Evolutionary conservation across 2,329 filamentous ascomycete species (phyloP).

Genomic region (Aspergillus pseudoterreus): DNA sequence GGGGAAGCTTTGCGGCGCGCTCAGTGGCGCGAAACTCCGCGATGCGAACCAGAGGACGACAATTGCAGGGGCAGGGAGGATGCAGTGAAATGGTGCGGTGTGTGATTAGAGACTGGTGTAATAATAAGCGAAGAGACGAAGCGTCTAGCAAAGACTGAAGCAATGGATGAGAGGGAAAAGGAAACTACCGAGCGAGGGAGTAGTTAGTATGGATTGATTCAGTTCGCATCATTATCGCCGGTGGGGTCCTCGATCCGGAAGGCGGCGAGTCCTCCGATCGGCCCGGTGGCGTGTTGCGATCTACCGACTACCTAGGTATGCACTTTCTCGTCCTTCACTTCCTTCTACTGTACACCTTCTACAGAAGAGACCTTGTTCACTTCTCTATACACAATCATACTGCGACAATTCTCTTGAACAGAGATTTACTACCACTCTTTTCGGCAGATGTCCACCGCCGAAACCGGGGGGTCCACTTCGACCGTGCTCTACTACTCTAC

Average conservation of each 20-base stretch:
- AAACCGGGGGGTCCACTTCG: too few relatives aligned
- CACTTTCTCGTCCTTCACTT: too few relatives aligned
- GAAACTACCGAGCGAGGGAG: not conserved
- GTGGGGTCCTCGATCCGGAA: not conserved
- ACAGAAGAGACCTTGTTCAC: too few relatives aligned
- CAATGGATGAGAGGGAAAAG: not conserved
- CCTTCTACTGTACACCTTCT: not conserved
- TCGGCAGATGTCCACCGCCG: too few relatives aligned
- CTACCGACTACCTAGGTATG: not conserved
- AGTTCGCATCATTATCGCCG: not conserved
- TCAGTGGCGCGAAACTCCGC: slow-evolving; percentile 18
- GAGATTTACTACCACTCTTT: too few relatives aligned
- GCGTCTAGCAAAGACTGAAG: not conserved
- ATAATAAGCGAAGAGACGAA: too few relatives aligned
- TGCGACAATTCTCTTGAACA: too few relatives aligned
- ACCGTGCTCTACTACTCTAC: too few relatives aligned
- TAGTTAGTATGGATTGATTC: not conserved
- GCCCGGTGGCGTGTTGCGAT: slow-evolving; percentile 4
- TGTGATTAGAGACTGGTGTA: not conserved
- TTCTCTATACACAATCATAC: too few relatives aligned
- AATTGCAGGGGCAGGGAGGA: not conserved
- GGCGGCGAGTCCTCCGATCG: not conserved
- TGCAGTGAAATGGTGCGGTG: not conserved
- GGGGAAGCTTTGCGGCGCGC: slow-evolving; percentile 19
- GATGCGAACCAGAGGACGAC: slow-evolving; percentile 4